Evolutionary conservation across 768 basidiomycete species (phyloP).

Genomic region (Suillus luteus): DNA sequence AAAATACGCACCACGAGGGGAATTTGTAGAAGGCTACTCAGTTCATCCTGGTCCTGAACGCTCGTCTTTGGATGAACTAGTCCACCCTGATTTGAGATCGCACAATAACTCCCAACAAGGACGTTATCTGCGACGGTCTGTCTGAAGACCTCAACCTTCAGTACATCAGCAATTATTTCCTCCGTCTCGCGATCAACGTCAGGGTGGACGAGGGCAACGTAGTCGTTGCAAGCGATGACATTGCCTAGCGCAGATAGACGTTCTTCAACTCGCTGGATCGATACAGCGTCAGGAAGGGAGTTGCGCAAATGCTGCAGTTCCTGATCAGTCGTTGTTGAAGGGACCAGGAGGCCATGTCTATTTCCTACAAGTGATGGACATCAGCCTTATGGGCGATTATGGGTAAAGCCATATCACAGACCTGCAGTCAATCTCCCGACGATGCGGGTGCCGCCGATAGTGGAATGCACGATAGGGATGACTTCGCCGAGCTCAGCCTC

Average conservation of each 20-base stretch:
- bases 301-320: constrained; percentile 98
- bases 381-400: background rate
- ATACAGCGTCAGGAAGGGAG: constrained; percentile 88
- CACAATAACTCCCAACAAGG: constrained; percentile 94
- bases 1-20: constrained; percentile 80
- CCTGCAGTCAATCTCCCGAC: constrained; percentile 92
- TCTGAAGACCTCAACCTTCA: constrained; percentile 98
- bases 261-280: constrained; percentile 96
- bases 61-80: constrained; percentile 98
- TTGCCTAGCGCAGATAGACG: constrained; percentile 96
- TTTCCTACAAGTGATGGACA: constrained; percentile 58
- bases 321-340: constrained; percentile 94
- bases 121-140: constrained; percentile 98
- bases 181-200: constrained; percentile 98
- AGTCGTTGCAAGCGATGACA: constrained; percentile 98
- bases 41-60: constrained; percentile 95
- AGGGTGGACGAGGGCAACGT: constrained; percentile 98
- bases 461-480: constrained; percentile 94
- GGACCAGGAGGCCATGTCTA: constrained; percentile 95
- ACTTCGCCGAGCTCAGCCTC: constrained; percentile 93
- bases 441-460: constrained; percentile 92
- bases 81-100: constrained; percentile 94
- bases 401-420: constrained; percentile 29
- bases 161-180: constrained; percentile 98
- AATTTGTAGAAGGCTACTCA: constrained; percentile 90